Base-by-base conservation (phyloP, 306 rosid genomes). In the Inga leiocalycina region DNA sequence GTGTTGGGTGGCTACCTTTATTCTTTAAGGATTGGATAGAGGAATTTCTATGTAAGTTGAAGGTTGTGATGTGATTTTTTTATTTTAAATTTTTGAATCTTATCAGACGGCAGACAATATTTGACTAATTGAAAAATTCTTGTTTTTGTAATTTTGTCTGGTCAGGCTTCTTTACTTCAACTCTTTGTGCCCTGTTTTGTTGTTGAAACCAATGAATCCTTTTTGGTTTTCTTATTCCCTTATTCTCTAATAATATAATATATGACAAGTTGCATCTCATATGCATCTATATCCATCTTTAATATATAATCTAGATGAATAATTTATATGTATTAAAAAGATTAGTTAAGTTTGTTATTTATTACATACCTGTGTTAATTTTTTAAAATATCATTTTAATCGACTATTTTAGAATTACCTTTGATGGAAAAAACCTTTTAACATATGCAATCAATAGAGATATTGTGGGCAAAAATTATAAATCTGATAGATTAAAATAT, bases 101-200 rank as follows among this genome's bases (percentile, higher is more conserved):
- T 59, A 76, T 37, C 88, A 67, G 88, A 93, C 97, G 94, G 97
- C 97, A 86, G 66, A 70, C 81, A 56, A 46, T 82, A 34, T 79
- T 76, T 77, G 82, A 71, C 84, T 57, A 69, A 61, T 77, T 75
- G 65, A 46, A 78, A 78, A 76, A 52, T 81, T 66, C 80, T 22
- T 51, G 80, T 74, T 83, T 83, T 71, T 27, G 30, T 27, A 27
- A 27, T 27, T 27, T 27, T 83, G 85, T 79, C 87, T 88, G 82
- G 56, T 75, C 59, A 85, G 77, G 84, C 64, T 61, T 84, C 14
- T 57, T 20, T 24, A 10, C 1, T 46, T 46, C 86, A 85, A 82
- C 88, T 22, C 81, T 79, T 66, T 85, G 85, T 82, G 79, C 81
- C 79, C 67, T 82, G 56, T 72, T 82, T 85, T 76, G 85, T 88